Conservation (phyloP, 768 basidiomycete genomes). For the Glaciozyma antarctica region DNA sequence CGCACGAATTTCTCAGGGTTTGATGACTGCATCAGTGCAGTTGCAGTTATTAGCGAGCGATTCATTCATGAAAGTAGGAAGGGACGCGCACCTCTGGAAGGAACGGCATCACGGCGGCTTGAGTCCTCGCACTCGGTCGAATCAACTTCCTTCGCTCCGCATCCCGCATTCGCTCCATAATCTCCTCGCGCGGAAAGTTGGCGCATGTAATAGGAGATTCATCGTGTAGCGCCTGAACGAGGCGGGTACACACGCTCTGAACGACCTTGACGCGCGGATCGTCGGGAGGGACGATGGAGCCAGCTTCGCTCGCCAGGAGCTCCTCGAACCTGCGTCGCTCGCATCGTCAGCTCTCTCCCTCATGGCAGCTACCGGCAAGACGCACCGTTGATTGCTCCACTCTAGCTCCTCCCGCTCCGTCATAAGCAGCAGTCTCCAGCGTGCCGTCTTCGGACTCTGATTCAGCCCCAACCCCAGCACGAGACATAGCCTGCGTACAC, state of each 20-base stretch:
- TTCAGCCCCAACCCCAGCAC: constrained; percentile 44
- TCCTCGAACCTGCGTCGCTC: constrained; percentile 39
- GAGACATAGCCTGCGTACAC: constrained; percentile 32
- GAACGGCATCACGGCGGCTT: constrained; percentile 39
- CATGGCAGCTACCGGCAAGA: not conserved
- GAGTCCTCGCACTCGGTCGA: constrained; percentile 24
- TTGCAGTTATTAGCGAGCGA: too few relatives aligned
- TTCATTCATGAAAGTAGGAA: not conserved
- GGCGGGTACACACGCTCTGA: constrained; percentile 39
- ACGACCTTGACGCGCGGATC: constrained; percentile 40
- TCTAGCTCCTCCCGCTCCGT: constrained; percentile 43
- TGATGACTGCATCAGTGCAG: constrained; percentile 26
- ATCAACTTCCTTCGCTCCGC: constrained; percentile 15
- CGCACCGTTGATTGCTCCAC: constrained; percentile 41
- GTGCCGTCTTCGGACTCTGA: constrained; percentile 40
- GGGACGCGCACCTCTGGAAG: constrained; percentile 32
- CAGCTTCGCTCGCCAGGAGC: constrained; percentile 40
- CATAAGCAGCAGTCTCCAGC: constrained; percentile 46
- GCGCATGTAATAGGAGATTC: constrained; percentile 37
- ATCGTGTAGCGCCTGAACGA: constrained; percentile 41
- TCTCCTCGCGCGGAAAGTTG: constrained; percentile 36
- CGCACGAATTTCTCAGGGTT: constrained; percentile 41
- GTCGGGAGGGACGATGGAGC: constrained; percentile 38
- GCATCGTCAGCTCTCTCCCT: not conserved
- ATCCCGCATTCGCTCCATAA: constrained; percentile 27